Evolutionary conservation across 2,329 filamentous ascomycete species (phyloP), one percentile per base, ranked within the genome.

Genomic region (Xylaria sp.): DNA sequence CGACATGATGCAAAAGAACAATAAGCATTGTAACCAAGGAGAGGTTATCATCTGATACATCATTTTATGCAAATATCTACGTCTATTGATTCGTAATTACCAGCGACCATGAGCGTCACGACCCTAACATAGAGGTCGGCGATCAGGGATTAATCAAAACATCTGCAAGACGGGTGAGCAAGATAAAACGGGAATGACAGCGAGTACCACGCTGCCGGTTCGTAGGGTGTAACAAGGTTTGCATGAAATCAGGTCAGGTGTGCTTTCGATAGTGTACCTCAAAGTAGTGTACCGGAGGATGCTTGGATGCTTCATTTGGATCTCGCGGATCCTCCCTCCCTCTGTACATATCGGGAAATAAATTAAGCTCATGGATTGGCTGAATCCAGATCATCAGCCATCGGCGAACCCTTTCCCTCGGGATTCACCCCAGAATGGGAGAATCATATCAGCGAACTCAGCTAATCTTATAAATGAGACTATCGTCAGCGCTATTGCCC

Each of bases 401-500:
- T 57, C 48, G 61, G 61, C 33, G 57, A 56, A 68, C 42, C 40
- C 26, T n/a, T 23, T 15, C 15, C 15, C 20, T 65, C 66, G 66
- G 66, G 40, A 48, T 57, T 60, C 44, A 28, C 40, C 20, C 58
- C 48, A n/a, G 23, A 65, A 62, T 46, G 36, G 40, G 33, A 31
- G 51, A 17, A 49, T 40, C 40, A 36, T 51, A 31, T 56, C 46
- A 40, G 44, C 17, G n/a, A 33, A 51, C 53, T 56, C 44, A 42
- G 56, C 59, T 58, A 40, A n/a, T 46, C 48, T 59, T 46, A 33
- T 33, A 48, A 38, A 56, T 33, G 48, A 48, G 23, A 59, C 66
- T 61, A 68, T 68, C 62, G 62, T 62, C 49, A 58, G 62, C 62
- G 58, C 66, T 65, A 65, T 65, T 31, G 36, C 28, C 42, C 58